Evolutionary conservation across 768 basidiomycete species (phyloP), one percentile per base, ranked within the genome.

Genomic region (Ramaria rubella): DNA sequence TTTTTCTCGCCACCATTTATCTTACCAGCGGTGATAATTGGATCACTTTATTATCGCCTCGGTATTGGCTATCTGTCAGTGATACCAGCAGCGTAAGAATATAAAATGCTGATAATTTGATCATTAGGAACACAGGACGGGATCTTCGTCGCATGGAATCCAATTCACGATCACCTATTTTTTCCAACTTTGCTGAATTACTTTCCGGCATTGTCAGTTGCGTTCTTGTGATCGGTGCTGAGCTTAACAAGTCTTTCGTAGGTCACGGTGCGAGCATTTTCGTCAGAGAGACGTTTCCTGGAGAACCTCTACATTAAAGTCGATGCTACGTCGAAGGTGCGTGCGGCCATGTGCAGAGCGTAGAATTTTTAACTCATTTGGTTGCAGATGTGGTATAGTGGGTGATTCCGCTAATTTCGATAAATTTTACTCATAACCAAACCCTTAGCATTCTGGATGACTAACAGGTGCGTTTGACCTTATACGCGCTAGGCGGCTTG

Each of bases 71-170:
- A 90, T 67, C 72, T 89, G 52, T 55, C n/a, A 45, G 54, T 26
- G n/a, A 6, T 19, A 11, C 17, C 4, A 27, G 15, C 14, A 24
- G 15, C 12, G 14, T 8, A 11, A n/a, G 31, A n/a, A 7, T 5
- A 11, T 51, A 24, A 21, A 9, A n/a, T 31, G 24, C 42, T 45
- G 9, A n/a, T 46, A 29, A 15, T 17, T 55, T 30, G 26, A 55
- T 49, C 1, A 64, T 69, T 61, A 59, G 72, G 27, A 83, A 83
- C 62, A 89, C 88, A 1, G 88, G 90, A 0, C 81, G 92, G 44
- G 91, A 94, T 64, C 72, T 95, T 19, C 80, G 91, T 57, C 79
- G 94, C 19, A 90, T 96, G 84, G 94, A 95, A 67, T 90, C 90
- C 1, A 94, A 90, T 62, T 81, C 86, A 1, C 77, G 90, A 12